Percentiles rank a stretch among this genome's conserved stretches.
These are phyloP conservation scores for Metarhizium guizhouense DNA, from an alignment of 2,329 filamentous ascomycete genomes.

Conservation along the genomic window DNA sequence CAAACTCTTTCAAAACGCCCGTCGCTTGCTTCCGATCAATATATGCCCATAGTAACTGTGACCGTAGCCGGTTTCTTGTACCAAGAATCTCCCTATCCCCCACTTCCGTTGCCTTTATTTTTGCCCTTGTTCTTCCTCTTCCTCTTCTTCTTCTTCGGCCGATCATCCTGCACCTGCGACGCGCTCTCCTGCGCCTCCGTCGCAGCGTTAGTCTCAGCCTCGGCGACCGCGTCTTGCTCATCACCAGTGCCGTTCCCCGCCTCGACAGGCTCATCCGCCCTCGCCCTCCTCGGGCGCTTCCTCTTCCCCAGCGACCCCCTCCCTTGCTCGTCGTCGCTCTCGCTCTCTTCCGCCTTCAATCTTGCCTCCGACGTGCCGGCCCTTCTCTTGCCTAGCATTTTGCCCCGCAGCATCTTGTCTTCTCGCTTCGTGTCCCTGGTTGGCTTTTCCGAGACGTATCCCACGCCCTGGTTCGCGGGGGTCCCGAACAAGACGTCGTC, in stretches of 20 bases:
- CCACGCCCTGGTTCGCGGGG: constrained; percentile 29
- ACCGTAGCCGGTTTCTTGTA: too few relatives aligned
- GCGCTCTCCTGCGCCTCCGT: not conserved
- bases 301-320: constrained; percentile 28
- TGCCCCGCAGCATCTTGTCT: constrained; percentile 21
- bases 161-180: not conserved
- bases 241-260: not conserved
- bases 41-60: too few relatives aligned
- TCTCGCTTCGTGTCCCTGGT: constrained; percentile 12
- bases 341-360: constrained; percentile 17
- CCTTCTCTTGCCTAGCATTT: constrained; percentile 18
- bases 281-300: constrained; percentile 21
- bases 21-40: too few relatives aligned
- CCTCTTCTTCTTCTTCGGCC: constrained; percentile 8
- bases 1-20: too few relatives aligned
- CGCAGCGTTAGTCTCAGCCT: too few relatives aligned
- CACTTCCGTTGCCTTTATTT: not conserved
- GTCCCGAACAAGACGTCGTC: not conserved
- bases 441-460: constrained; percentile 23
- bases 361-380: constrained; percentile 4
- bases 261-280: not conserved
- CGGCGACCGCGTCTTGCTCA: not conserved
- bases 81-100: too few relatives aligned
- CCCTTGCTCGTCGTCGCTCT: constrained; percentile 27
- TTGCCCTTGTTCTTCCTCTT: constrained; percentile 17